Conservation (phyloP, 768 basidiomycete genomes). For the Naganishia onofrii region DNA sequence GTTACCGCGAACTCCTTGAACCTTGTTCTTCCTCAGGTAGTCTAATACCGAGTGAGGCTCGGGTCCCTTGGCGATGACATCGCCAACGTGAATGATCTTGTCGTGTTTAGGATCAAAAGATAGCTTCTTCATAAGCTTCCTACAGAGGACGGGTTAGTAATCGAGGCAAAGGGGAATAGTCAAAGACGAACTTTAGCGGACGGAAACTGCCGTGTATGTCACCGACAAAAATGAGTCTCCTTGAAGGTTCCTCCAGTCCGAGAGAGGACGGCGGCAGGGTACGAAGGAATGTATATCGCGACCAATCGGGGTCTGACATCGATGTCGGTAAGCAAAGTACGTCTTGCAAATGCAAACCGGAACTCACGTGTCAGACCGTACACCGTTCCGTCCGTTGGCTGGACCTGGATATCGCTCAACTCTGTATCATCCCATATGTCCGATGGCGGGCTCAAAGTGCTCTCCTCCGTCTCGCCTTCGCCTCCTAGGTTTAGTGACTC, state of each 20-base stretch:
- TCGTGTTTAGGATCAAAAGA: slow-evolving; percentile 65
- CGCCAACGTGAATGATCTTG: slow-evolving; percentile 76
- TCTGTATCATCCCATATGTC: slow-evolving; percentile 1
- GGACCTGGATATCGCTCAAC: slow-evolving; percentile 5
- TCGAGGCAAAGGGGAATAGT: background rate
- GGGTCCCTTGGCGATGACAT: slow-evolving; percentile 70
- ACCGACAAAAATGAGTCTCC: slow-evolving; percentile 72
- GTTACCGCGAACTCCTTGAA: slow-evolving; percentile 85
- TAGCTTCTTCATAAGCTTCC: slow-evolving; percentile 60
- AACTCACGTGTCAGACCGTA: slow-evolving; percentile 6
- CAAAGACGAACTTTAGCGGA: background rate
- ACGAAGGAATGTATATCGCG: slow-evolving; percentile 46
- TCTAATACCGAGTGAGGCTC: slow-evolving; percentile 62
- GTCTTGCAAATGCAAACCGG: background rate
- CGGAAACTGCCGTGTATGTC: slow-evolving; percentile 70
- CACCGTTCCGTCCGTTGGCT: background rate
- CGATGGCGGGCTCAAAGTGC: background rate
- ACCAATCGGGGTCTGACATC: slow-evolving; percentile 42
- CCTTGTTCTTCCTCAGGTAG: slow-evolving; percentile 63
- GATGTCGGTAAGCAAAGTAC: background rate
- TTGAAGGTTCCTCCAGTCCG: slow-evolving; percentile 37
- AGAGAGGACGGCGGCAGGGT: slow-evolving; percentile 42
- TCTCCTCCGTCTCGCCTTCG: background rate
- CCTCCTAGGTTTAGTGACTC: background rate
- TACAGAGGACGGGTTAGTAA: background rate